These are phyloP conservation scores for Luffa aegyptiaca DNA, from an alignment of 306 rosid genomes.

Conservation along the genomic window DNA sequence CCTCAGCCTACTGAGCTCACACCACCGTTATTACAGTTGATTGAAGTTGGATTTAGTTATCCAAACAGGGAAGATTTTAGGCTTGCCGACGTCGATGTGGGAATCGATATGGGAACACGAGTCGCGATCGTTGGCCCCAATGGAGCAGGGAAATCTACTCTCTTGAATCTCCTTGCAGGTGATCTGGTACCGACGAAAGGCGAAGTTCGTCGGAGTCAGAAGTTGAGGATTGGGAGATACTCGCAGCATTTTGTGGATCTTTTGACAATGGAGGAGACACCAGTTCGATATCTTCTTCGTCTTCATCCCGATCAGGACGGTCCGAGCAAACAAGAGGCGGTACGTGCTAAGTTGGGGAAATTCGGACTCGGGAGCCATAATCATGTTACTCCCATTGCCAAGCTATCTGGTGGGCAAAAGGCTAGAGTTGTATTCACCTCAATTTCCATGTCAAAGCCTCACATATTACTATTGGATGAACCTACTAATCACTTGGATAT, in stretches of 20 bases:
- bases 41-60: slow-evolving; percentile 22
- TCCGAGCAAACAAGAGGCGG: too few species aligned
- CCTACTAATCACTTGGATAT: too few species aligned
- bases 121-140: slow-evolving; percentile 62
- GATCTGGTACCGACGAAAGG: slow-evolving; percentile 12
- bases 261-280: slow-evolving; percentile 50
- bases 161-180: too few species aligned
- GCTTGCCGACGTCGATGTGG: slow-evolving; percentile 18
- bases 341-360: too few species aligned
- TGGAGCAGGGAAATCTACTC: slow-evolving; percentile 31
- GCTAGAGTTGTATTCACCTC: too few species aligned
- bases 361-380: too few species aligned
- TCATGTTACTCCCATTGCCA: too few species aligned
- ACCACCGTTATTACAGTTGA: slow-evolving; percentile 63
- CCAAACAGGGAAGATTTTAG: too few species aligned
- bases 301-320: too few species aligned
- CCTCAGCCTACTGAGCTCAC: slow-evolving; percentile 18
- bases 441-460: too few species aligned
- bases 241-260: slow-evolving; percentile 56
- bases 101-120: slow-evolving; percentile 59
- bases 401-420: too few species aligned
- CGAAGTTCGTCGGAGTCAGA: slow-evolving; percentile 54
- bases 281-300: slow-evolving; percentile 45
- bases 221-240: slow-evolving; percentile 52
- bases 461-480: too few species aligned